These are phyloP conservation scores for Knoxdaviesia proteae DNA, from an alignment of 2,329 filamentous ascomycete species.

Conservation along the genomic window DNA sequence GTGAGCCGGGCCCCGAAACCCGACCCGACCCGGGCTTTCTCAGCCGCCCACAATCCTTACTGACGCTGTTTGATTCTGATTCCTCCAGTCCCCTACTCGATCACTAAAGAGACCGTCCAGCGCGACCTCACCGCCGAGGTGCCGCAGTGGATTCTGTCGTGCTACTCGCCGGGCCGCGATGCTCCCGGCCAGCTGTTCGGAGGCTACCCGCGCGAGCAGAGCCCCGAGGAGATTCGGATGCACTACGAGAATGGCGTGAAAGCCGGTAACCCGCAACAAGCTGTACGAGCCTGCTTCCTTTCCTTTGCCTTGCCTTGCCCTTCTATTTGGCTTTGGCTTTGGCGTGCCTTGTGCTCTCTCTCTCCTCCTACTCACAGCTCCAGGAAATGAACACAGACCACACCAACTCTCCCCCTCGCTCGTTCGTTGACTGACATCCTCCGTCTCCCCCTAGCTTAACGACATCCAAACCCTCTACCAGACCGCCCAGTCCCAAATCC, in stretches of 20 bases:
- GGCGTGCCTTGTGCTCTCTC: not conserved
- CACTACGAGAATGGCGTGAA: slow-evolving; percentile 44
- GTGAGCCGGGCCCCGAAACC: not conserved
- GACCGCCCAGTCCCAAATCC: slow-evolving; percentile 49
- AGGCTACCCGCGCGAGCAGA: slow-evolving; percentile 59
- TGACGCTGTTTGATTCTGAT: not conserved
- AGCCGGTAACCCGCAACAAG: slow-evolving; percentile 35
- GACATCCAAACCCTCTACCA: slow-evolving; percentile 40
- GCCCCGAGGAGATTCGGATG: slow-evolving; percentile 68
- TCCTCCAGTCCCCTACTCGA: slow-evolving; percentile 17
- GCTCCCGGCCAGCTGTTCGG: slow-evolving; percentile 71
- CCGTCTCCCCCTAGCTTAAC: slow-evolving; percentile 23
- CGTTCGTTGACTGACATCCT: slow-evolving; percentile 4
- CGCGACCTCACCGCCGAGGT: slow-evolving; percentile 48
- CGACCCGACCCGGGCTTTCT: not conserved
- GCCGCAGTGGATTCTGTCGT: slow-evolving; percentile 70
- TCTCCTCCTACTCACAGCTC: not conserved
- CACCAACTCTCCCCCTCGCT: not conserved
- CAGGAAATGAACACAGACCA: too few relatives aligned
- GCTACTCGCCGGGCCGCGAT: slow-evolving; percentile 60
- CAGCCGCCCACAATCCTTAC: not conserved
- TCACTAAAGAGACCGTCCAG: slow-evolving; percentile 39
- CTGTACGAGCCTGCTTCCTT: slow-evolving; percentile 16
- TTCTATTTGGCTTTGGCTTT: not conserved
- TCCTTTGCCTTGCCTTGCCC: not conserved